phyloP scores from a whole-genome alignment of 2,329 filamentous ascomycete species.

The Neodidymelliopsis sp. region DNA sequence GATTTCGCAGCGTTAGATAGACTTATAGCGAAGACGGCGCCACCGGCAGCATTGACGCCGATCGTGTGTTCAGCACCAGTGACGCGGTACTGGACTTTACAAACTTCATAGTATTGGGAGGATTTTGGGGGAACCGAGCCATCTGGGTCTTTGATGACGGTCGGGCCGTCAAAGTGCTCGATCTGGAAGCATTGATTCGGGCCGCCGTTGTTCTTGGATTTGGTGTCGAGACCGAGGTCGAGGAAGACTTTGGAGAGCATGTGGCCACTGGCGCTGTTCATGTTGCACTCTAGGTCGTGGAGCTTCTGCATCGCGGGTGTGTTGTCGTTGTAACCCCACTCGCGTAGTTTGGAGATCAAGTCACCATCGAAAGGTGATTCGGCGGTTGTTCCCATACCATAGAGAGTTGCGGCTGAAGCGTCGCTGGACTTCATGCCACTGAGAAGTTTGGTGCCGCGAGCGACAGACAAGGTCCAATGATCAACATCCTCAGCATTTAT shows the following conservation, averaged over 20 bases:
- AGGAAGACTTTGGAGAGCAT: constrained; percentile 12
- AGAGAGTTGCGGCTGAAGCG: constrained; percentile 15
- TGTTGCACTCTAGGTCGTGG: constrained; percentile 18
- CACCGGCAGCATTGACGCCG: constrained; percentile 15
- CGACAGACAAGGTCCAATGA: neutral
- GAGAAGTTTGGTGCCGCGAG: constrained; percentile 18
- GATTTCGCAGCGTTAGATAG: constrained; percentile 9
- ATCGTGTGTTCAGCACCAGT: constrained; percentile 21
- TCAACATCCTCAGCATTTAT: neutral
- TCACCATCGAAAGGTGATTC: constrained; percentile 18
- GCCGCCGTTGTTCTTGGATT: constrained; percentile 12
- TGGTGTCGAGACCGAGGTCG: constrained; percentile 12
- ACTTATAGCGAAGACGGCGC: constrained; percentile 14
- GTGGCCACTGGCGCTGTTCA: constrained; percentile 10
- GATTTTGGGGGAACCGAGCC: neutral
- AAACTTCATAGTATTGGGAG: constrained; percentile 23
- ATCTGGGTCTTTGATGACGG: neutral
- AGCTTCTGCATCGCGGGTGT: constrained; percentile 6
- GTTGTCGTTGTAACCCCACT: constrained; percentile 27
- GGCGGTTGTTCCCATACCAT: constrained; percentile 7
- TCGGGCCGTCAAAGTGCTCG: constrained; percentile 18
- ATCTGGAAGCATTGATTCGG: constrained; percentile 22
- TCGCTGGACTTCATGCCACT: constrained; percentile 21
- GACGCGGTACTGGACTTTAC: constrained; percentile 1
- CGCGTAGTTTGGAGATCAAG: constrained; percentile 3